Percentiles rank a stretch among this genome's conserved stretches.
Conservation (phyloP, 2,329 filamentous ascomycete genomes). For the Aureobasidium sp. region DNA sequence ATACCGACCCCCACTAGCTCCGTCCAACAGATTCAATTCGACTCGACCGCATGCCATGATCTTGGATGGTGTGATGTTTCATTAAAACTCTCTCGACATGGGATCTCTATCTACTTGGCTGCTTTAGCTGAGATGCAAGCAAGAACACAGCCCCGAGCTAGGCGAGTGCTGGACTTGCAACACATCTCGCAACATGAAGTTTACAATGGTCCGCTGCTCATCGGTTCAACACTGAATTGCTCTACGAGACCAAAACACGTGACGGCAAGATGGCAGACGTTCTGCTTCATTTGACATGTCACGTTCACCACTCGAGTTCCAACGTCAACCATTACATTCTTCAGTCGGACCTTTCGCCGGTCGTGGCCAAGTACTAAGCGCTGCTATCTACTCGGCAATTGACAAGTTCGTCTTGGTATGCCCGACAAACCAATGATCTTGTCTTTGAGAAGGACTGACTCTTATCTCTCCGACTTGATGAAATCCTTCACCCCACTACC, state of each 20-base stretch:
- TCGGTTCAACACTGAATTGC: no score
- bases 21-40: no score
- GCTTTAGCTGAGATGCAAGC: neutral
- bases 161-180: neutral
- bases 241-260: no score
- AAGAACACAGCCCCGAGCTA: neutral
- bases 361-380: no score
- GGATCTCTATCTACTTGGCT: neutral
- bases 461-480: neutral
- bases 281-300: no score
- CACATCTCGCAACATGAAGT: neutral
- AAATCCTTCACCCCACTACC: neutral
- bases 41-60: neutral
- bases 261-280: no score
- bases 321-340: no score
- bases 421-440: neutral
- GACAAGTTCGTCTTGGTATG: neutral
- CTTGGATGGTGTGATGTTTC: neutral
- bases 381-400: no score
- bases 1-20: no score
- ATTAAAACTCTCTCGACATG: neutral
- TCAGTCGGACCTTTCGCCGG: no score
- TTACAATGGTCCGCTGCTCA: no score
- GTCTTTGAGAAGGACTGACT: neutral
- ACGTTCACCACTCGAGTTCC: no score